Evolutionary conservation across 164 flowering plant genomes (phyloP), one percentile per base, ranked within the genome.

Genomic region (Berberis vulgaris): DNA sequence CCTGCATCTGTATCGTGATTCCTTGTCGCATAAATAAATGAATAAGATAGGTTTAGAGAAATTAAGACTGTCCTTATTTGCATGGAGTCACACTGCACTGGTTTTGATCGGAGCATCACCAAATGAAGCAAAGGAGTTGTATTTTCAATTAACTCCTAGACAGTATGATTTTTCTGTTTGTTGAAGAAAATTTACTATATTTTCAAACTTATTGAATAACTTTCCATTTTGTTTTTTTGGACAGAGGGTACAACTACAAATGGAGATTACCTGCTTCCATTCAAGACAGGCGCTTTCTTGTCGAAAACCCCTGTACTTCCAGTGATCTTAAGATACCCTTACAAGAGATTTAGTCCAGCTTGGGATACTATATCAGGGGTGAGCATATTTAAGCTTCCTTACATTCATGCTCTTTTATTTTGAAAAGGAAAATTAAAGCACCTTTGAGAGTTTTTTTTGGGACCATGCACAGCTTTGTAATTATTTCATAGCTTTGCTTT

Each of bases 281-380:
- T 88, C 76, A 94, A 88, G 74, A 86, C 96, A 13, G 97, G 97
- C 68, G 96, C 96, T 26, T 94, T 94, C 75, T 69, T 90, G 41
- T 72, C 97, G n/a, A 78, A 79, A 69, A 78, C 74, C 57, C 99
- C 99, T 7, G 97, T 91, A 49, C 81, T 82, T 65, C 99, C 99
- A 4, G 95, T 91, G 54, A 84, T 91, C 69, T 71, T 94, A 67
- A 79, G 86, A 75, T 94, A 94, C 77, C 95, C 97, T 54, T 91
- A 82, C 72, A 74, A 70, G 76, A 84, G 97, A 76, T 89, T 94
- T 74, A 91, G 97, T 79, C 95, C 87, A 64, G 97, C 99, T 43
- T 94, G 99, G 99, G 99, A 94, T 59, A 74, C 89, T 65, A 94
- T 94, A 65, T 81, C 96, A 60, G 97, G 99, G 82, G 99, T 91